Evolutionary conservation across 805 yeast species (phyloP), one percentile per base, ranked within the genome.

Genomic region (Candida ortonii): DNA sequence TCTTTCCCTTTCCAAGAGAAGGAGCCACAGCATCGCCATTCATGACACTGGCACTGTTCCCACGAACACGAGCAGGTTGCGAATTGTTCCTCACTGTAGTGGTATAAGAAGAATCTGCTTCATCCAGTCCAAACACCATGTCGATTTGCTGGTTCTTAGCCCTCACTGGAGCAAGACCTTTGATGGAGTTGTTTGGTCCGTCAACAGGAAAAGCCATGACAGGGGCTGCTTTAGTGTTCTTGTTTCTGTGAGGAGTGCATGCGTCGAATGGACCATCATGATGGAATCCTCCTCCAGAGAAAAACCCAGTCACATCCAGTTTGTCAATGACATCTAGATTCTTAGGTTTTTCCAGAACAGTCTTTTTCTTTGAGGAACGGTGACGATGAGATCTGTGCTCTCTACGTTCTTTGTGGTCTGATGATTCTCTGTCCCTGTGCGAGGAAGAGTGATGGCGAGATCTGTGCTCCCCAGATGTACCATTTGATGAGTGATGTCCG

Each of bases 211-310:
- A 93, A 1, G 98, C 98, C 65, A 78, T 68, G 11, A 93, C 96
- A 4, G 98, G 98, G 0, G 97, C 95, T 28, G 77, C 79, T 53
- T 68, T 71, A 13, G 70, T 67, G 45, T 63, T 65, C 63, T 83
- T 84, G 62, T 93, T 93, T 59, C 97, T 79, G 60, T 86, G 96
- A 6, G 98, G 97, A 3, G 94, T 84, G 61, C 97, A 90, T 1
- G 98, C 98, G 59, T 93, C 98, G 58, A 93, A 93, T 11, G 98
- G 98, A 9, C 98, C 98, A 64, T 93, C 98, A 61, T 93, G 97
- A 61, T 93, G 98, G 71, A 93, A 93, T 2, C 94, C 86, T 12
- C 87, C 86, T 30, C 85, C 80, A 16, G 96, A 97, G 57, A 85
- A 89, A 43, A 89, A 72, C 1, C 96, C 97, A 9, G 97, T 89